Evolutionary conservation across 2,329 filamentous ascomycete species (phyloP), one percentile per base, ranked within the genome.

Genomic region (Nemania bipapillata): DNA sequence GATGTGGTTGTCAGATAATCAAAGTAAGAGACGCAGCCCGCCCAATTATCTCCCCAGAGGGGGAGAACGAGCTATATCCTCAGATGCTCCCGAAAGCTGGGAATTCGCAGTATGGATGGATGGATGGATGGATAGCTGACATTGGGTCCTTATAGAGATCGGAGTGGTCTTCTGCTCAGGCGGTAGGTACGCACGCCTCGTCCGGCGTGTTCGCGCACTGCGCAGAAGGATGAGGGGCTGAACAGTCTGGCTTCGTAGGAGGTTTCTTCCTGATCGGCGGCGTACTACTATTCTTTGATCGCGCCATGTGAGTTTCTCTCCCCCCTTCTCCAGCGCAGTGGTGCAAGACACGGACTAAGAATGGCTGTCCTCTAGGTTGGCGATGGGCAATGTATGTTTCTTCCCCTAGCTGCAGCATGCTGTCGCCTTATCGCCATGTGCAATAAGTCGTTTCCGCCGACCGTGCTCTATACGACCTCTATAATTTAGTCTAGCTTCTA

Each of bases 91-190:
- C n/a, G 37, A 28, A n/a, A n/a, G n/a, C n/a, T n/a, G n/a, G n/a
- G n/a, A n/a, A n/a, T n/a, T 26, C 1, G 12, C 24, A n/a, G 35
- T 7, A 26, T 45, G 50, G 26, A 3, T 7, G 47, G 17, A 40
- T 15, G 20, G 3, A n/a, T n/a, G n/a, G 22, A 42, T 2, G 22
- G 12, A 40, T 3, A 49, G 63, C 70, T 72, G 15, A 69, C 63
- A 40, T 11, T 8, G 35, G 24, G 4, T 28, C 26, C 4, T 22
- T 57, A 22, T 77, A 98, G 96, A 99, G 83, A 92, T 98, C 77
- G 96, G 96, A 75, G 94, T 97, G 71, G 93, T 94, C 80, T 99
- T 99, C 86, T 98, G 96, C 87, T 96, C 93, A 78, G 95, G 94
- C 78, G 95, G 94, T 97, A 91, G 75, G 92, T 91, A 74, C 74